Base-by-base conservation (phyloP, 805 yeast genomes). In the Metschnikowia similis region DNA sequence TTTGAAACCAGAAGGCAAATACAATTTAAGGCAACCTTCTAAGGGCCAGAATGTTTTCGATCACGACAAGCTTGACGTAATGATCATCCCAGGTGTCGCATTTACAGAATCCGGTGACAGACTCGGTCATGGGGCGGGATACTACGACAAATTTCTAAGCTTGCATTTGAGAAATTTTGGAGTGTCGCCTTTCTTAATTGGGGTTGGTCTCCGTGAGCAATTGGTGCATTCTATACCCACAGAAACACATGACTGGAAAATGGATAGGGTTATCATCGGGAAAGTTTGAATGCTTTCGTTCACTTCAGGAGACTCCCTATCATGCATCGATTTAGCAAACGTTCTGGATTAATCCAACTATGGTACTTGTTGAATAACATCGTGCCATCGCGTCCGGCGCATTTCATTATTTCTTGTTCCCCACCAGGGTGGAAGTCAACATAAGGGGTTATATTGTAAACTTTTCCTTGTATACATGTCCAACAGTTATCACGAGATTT, bases 361-460 rank as follows among this genome's bases (percentile, higher is more conserved):
- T 80, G 84, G 54, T 85, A 87, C 66, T 83, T 82, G 65, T 84
- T 81, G 61, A 92, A 92, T 52, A 87, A 61, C 2, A 68, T 56
- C 3, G 96, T 89, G 1, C 92, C 94, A 63, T 92, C 97, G 45
- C 75, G 74, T 0, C 97, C 97, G 1, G 95, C 94, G 59, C 86
- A 81, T 45, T 81, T 78, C 81, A 88, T 72, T 38, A 92, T 69
- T 60, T 89, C 88, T 6, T 80, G 82, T 4, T 75, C 82, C 1
- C 99, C 99, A 34, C 99, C 99, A 0, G 99, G 99, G 58, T 92
- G 99, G 65, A 83, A 94, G 48, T 80, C 72, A 34, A 94, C 62
- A 65, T 94, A 92, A 10, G 86, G 83, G 0, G 97, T 83, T n/a
- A 92, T 73, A 61, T 91, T 89, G 70, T 87, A 92, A 1, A 92